Evolutionary conservation across 345 rosid genomes (phyloP).

Genomic region (Nephelium lappaceum): DNA sequence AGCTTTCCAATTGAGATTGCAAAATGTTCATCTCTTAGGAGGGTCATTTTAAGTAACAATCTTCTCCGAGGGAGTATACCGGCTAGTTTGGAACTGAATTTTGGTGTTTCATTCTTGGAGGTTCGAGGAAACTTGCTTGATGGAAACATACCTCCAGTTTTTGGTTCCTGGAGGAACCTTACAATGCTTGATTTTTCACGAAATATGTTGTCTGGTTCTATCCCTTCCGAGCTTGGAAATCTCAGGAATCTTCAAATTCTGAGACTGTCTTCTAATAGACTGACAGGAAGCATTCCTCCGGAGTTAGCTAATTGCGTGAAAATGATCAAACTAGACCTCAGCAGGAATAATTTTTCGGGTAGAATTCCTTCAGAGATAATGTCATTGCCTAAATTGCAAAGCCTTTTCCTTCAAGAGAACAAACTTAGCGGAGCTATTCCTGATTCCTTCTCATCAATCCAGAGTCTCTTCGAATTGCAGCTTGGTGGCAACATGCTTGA

Average conservation of each 20-base stretch:
- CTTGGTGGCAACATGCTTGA: slow-evolving; percentile 40
- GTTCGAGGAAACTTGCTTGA: slow-evolving; percentile 36
- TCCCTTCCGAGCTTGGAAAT: slow-evolving; percentile 42
- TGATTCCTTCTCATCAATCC: slow-evolving; percentile 33
- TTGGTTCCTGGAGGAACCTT: slow-evolving; percentile 42
- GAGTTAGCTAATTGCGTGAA: slow-evolving; percentile 33
- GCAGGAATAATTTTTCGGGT: slow-evolving; percentile 36
- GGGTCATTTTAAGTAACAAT: slow-evolving; percentile 40
- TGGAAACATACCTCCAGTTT: slow-evolving; percentile 31
- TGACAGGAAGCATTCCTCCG: slow-evolving; percentile 39
- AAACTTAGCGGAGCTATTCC: slow-evolving; percentile 37
- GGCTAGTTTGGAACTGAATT: slow-evolving; percentile 24
- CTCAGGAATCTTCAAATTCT: slow-evolving; percentile 35
- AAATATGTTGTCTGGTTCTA: slow-evolving; percentile 35
- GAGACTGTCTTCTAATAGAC: slow-evolving; percentile 31
- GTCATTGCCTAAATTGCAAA: slow-evolving; percentile 30
- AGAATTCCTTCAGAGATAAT: slow-evolving; percentile 34
- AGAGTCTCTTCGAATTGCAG: slow-evolving; percentile 38
- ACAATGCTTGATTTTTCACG: slow-evolving; percentile 41
- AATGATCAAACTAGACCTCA: slow-evolving; percentile 39
- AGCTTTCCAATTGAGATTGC: slow-evolving; percentile 39
- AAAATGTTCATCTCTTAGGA: slow-evolving; percentile 33
- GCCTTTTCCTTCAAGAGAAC: slow-evolving; percentile 41
- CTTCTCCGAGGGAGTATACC: slow-evolving; percentile 35
- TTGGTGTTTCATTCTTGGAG: slow-evolving; percentile 27